These are phyloP conservation scores for Pleurostoma richardsiae DNA, from an alignment of 2,329 filamentous ascomycete species.

Conservation along the genomic window DNA sequence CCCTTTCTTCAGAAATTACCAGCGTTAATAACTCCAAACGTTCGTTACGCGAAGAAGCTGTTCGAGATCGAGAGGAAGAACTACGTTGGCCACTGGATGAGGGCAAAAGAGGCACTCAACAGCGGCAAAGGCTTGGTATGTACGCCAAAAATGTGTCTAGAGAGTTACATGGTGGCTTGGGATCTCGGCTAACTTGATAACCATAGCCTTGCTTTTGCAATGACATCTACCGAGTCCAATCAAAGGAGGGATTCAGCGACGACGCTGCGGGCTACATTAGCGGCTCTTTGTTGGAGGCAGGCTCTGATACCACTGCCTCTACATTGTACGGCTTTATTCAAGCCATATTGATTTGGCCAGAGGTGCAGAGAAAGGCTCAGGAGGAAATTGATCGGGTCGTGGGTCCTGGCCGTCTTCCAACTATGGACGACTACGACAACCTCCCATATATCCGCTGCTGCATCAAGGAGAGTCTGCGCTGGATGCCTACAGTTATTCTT, in stretches of 20 bases:
- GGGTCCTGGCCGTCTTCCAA: conserved; percentile 31
- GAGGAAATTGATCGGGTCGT: conserved; percentile 33
- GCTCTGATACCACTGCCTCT: conserved; percentile 35
- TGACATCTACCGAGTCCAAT: conserved; percentile 15
- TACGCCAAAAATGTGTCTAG: conserved; percentile 13
- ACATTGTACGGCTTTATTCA: conserved; percentile 36
- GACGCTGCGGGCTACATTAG: conserved; percentile 25
- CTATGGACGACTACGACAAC: conserved; percentile 26
- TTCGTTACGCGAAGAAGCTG: conserved; percentile 30
- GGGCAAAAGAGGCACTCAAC: conserved; percentile 26
- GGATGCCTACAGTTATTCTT: conserved; percentile 34
- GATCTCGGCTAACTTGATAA: too few relatives aligned
- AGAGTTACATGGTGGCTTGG: too few relatives aligned
- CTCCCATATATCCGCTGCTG: conserved; percentile 37
- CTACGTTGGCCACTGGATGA: conserved; percentile 33
- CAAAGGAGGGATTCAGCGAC: conserved; percentile 17
- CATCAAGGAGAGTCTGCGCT: conserved; percentile 37
- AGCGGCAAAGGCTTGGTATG: conserved; percentile 17
- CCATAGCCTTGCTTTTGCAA: conserved; percentile 19
- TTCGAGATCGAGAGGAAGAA: conserved; percentile 35
- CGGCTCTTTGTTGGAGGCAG: conserved; percentile 31
- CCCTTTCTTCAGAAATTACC: conserved; percentile 39
- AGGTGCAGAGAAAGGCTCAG: conserved; percentile 34
- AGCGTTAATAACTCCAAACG: conserved; percentile 30
- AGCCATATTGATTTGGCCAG: conserved; percentile 38